These are phyloP conservation scores for Plantago major DNA, from an alignment of 257 asterid species.

Conservation along the genomic window DNA sequence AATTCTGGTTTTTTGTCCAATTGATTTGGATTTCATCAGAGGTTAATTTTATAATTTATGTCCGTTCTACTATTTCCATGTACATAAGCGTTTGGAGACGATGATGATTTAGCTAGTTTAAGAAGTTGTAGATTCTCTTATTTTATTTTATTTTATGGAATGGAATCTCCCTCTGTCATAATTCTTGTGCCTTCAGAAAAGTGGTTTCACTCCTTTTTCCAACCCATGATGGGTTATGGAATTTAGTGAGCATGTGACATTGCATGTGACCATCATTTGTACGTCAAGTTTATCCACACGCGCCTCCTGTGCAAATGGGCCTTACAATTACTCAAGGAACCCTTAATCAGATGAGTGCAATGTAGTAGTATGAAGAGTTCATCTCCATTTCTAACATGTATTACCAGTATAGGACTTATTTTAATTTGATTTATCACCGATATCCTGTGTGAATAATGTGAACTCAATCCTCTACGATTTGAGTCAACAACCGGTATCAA, in stretches of 20 bases:
- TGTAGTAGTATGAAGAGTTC: no score
- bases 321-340: no score
- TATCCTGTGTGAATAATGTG: no score
- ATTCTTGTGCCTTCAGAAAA: constrained; percentile 12
- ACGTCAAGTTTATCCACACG: no score
- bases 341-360: no score
- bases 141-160: constrained; percentile 1
- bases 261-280: constrained; percentile 21
- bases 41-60: neutral
- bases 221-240: constrained; percentile 23
- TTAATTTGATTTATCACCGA: no score
- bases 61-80: constrained; percentile 1
- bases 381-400: no score
- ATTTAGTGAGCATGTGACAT: constrained; percentile 16
- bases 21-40: constrained; percentile 17
- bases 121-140: neutral
- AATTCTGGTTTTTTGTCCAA: constrained; percentile 13
- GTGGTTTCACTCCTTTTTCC: neutral
- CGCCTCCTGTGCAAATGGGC: no score
- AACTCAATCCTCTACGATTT: no score
- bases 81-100: constrained; percentile 15
- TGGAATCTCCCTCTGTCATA: neutral
- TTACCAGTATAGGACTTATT: no score
- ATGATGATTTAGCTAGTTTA: neutral
- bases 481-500: no score